Percentiles rank a stretch among this genome's conserved stretches.
Evolutionary conservation across 1,284 basidiomycete genomes (phyloP).

Genomic region (Tilletia caries): DNA sequence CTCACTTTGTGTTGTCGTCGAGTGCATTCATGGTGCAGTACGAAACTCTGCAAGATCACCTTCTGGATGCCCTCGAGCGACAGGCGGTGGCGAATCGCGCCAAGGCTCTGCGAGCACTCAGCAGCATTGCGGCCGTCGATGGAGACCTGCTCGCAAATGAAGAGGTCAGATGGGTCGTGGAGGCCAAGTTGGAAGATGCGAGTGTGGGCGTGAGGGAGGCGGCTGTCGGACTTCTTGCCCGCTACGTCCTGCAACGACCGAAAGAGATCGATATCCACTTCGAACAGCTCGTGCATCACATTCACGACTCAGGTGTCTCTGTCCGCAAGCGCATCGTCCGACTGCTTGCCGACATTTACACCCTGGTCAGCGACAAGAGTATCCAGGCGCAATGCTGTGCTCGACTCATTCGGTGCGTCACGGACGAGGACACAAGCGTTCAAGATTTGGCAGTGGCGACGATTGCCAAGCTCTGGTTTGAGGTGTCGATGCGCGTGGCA

Average conservation of each 20-base stretch:
- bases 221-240: slow-evolving; percentile 89
- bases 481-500: slow-evolving; percentile 15
- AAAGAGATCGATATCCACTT: slow-evolving; percentile 82
- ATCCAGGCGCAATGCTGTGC: slow-evolving; percentile 76
- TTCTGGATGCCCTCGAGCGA: slow-evolving; percentile 36
- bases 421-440: slow-evolving; percentile 88
- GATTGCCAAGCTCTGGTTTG: slow-evolving; percentile 84
- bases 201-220: slow-evolving; percentile 92
- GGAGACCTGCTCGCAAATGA: slow-evolving; percentile 29
- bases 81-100: slow-evolving; percentile 40
- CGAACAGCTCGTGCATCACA: slow-evolving; percentile 75
- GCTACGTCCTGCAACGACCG: slow-evolving; percentile 83
- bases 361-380: slow-evolving; percentile 61
- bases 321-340: slow-evolving; percentile 95
- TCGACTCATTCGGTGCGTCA: slow-evolving; percentile 74
- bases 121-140: slow-evolving; percentile 35
- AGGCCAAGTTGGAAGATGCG: slow-evolving; percentile 79
- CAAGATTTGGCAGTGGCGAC: slow-evolving; percentile 81
- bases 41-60: slow-evolving; percentile 23
- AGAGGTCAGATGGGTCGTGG: slow-evolving; percentile 61
- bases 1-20: slow-evolving; percentile 28
- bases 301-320: slow-evolving; percentile 84
- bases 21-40: slow-evolving; percentile 37
- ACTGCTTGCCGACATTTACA: slow-evolving; percentile 77
- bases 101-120: slow-evolving; percentile 43